Conservation (phyloP, 1,284 basidiomycete species). For the Mrakiaceae sp. region DNA sequence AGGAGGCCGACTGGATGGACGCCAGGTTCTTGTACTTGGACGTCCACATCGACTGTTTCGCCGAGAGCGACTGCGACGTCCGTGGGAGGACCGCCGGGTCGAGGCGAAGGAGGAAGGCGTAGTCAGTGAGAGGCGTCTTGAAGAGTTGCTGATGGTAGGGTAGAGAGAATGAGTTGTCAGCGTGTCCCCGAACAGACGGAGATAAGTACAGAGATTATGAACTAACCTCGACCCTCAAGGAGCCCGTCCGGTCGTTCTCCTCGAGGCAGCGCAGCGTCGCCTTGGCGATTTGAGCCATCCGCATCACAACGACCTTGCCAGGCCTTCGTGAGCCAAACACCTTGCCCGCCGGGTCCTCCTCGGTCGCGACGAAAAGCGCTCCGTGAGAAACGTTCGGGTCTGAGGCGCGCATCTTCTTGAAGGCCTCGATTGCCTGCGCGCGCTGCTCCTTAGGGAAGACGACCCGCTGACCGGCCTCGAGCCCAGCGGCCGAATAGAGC, state of each 20-base stretch:
- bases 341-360: constrained; percentile 59
- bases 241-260: constrained; percentile 19
- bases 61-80: constrained; percentile 44
- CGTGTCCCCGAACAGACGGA: not conserved
- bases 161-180: not conserved
- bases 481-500: constrained; percentile 32
- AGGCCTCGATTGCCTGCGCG: constrained; percentile 47
- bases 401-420: constrained; percentile 31
- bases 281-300: constrained; percentile 57
- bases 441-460: constrained; percentile 40
- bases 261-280: constrained; percentile 47
- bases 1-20: constrained; percentile 24
- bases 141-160: constrained; percentile 53
- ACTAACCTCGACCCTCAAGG: constrained; percentile 28
- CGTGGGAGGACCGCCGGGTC: constrained; percentile 54
- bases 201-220: constrained; percentile 1
- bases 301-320: constrained; percentile 54
- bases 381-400: constrained; percentile 40
- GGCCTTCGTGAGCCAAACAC: constrained; percentile 59
- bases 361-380: constrained; percentile 74
- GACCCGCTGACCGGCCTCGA: constrained; percentile 25
- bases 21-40: constrained; percentile 44
- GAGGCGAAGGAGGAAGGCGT: constrained; percentile 74
- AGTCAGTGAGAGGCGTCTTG: constrained; percentile 68
- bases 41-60: constrained; percentile 41